Evolutionary conservation across 2,329 filamentous ascomycete genomes (phyloP), one percentile per base, ranked within the genome.

Genomic region (Cladosporium sp.): DNA sequence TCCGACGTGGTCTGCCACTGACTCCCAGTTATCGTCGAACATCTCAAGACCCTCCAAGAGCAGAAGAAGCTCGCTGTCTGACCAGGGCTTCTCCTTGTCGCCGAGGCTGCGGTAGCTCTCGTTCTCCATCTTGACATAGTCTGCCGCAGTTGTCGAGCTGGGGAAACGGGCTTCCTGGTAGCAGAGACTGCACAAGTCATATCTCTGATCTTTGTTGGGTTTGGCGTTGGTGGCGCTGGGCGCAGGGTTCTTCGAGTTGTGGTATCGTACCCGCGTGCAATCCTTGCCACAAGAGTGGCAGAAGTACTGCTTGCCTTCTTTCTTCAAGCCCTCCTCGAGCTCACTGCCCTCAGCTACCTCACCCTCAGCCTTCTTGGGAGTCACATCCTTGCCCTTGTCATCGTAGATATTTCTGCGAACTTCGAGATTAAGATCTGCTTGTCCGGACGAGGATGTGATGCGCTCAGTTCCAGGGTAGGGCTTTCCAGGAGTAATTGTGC

Each of bases 331-430:
- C 46, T 76, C 76, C 54, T 83, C 81, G 54, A 84, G 72, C 19
- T 80, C 74, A 49, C 86, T 81, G 16, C 86, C 70, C 9, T 72
- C 69, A 18, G 70, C 65, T 0, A 84, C 77, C 57, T 95, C 89
- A 43, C 73, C 72, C 32, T 74, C 68, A 3, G 68, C 56, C 50
- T 69, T 66, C 1, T 78, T 70, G 61, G 87, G 86, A 42, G 80
- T 85, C 44, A 95, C 77, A 64, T 95, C 87, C 72, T 95, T 92
- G 61, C 91, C 87, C 67, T 87, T 90, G 55, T 89, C 83, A 64
- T 98, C 92, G 72, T 96, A 98, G 54, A 97, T 90, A 69, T 95
- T 97, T 58, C 93, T 88, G 58, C 90, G 86, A 55, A 97, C 84
- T 66, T 95, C 87, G n/a, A 95, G 80, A 66, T 95, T 96, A 55